phyloP scores from a whole-genome alignment of 2,329 filamentous ascomycete species.

The Exophiala sp. region DNA sequence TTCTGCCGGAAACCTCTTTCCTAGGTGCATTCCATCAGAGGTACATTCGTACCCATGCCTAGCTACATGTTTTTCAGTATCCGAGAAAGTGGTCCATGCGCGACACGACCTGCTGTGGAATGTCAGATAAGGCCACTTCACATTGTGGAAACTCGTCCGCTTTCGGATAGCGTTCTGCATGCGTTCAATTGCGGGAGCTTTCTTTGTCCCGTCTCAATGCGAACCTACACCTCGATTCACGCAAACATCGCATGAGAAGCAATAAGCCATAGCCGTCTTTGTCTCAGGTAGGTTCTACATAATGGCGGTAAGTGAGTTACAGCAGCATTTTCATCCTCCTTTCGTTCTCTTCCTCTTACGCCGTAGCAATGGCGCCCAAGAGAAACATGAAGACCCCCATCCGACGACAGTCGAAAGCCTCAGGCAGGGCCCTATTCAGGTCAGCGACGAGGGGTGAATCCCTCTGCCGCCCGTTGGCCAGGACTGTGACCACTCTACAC shows the following conservation, averaged over 20 bases:
- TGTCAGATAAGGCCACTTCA: not conserved
- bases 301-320: not conserved
- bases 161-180: not conserved
- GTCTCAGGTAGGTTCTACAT: constrained; percentile 1
- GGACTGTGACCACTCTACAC: not conserved
- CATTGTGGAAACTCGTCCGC: not conserved
- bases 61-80: not conserved
- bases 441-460: not conserved
- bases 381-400: not conserved
- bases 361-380: not conserved
- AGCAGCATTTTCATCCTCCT: not conserved
- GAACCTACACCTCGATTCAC: not conserved
- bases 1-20: too few relatives aligned
- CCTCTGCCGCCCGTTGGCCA: not conserved
- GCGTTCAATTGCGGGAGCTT: not conserved
- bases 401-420: not conserved
- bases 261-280: not conserved
- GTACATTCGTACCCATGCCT: too few relatives aligned
- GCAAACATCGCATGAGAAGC: not conserved
- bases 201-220: not conserved
- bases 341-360: not conserved
- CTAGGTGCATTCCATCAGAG: too few relatives aligned
- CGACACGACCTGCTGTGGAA: not conserved
- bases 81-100: not conserved
- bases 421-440: not conserved